Base-by-base conservation (phyloP, 768 basidiomycete genomes). In the Podaxis sp. region DNA sequence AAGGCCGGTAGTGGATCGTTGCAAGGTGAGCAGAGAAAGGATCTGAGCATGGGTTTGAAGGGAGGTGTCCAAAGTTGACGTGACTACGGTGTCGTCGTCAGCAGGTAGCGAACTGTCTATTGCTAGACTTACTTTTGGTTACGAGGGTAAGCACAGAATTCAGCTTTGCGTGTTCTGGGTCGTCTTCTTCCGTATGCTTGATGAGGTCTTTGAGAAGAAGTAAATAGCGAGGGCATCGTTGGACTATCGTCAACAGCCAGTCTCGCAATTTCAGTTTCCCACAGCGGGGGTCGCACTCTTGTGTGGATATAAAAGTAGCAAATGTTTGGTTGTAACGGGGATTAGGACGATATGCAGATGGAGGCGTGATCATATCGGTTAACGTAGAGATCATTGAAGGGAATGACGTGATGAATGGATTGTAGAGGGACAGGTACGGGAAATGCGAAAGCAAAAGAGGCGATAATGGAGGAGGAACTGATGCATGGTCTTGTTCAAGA, bases 401-500 rank as follows among this genome's bases (percentile, higher is more conserved):
- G 70, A 94, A 96, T 0, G 89, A 80, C 11, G 91, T 90, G 56
- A 95, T 81, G 68, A 94, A 94, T 0, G 90, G 93, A 17, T 84
- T 91, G 75, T 94, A 95, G 17, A 95, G 79, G 3, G 93, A 93
- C 15, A 95, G 80, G 70, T 94, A 96, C 0, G 93, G 94, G 64
- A 94, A 92, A 73, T 96, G 93, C 1, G 89, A 82, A 38, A 90
- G 80, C 38, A 96, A 81, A 25, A 88, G 61, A 57, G 76, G 67
- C 24, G 68, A 77, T 74, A 70, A 75, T 77, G 59, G 70, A 67
- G 9, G 73, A 70, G 43, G 71, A 70, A 52, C 61, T 9, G 70
- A 52, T 56, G 72, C 67, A 63, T 74, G 62, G 68, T 68, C 37
- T 66, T 63, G 47, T 15, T 69, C 65, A 66, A 80, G 62, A 54